Evolutionary conservation across 495 filamentous ascomycete species (phyloP).

Genomic region (Aspergillus nidulans): DNA sequence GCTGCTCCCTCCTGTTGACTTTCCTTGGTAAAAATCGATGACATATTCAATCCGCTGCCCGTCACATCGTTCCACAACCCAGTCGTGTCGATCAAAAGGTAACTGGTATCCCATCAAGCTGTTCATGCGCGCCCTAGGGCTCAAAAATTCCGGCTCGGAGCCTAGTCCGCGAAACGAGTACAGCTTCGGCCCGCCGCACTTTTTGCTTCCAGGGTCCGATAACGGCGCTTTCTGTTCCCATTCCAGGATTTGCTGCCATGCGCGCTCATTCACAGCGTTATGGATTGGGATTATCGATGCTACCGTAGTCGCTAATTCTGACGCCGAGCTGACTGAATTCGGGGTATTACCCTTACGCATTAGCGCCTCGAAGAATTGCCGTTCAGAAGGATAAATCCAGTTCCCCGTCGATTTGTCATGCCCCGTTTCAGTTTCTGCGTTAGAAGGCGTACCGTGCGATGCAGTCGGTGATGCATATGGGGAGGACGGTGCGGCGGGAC

Average conservation of each 20-base stretch:
- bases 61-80: conserved; percentile 85
- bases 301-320: conserved; percentile 64
- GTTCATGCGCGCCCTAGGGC: conserved; percentile 77
- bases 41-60: conserved; percentile 89
- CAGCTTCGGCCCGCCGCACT: conserved; percentile 76
- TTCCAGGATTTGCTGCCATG: conserved; percentile 74
- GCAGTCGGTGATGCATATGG: conserved; percentile 28
- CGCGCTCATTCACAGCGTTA: conserved; percentile 92
- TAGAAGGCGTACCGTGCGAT: conserved; percentile 53
- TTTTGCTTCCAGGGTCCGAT: conserved; percentile 49
- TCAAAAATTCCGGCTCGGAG: conserved; percentile 61
- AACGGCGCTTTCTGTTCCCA: conserved; percentile 69
- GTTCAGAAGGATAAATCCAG: conserved; percentile 96
- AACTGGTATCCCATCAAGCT: conserved; percentile 77
- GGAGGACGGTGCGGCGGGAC: conserved; percentile 25
- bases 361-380: conserved; percentile 94
- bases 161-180: conserved; percentile 73
- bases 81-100: conserved; percentile 96
- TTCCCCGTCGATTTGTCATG: conserved; percentile 63
- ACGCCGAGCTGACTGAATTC: conserved; percentile 32
- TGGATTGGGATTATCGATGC: conserved; percentile 91
- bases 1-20: conserved; percentile 28
- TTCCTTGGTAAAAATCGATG: conserved; percentile 95
- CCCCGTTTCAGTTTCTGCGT: conserved; percentile 69
- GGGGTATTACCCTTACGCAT: conserved; percentile 66